Base-by-base conservation (phyloP, 2,329 filamentous ascomycete species). In the Phaeophleospora eucalypticola region DNA sequence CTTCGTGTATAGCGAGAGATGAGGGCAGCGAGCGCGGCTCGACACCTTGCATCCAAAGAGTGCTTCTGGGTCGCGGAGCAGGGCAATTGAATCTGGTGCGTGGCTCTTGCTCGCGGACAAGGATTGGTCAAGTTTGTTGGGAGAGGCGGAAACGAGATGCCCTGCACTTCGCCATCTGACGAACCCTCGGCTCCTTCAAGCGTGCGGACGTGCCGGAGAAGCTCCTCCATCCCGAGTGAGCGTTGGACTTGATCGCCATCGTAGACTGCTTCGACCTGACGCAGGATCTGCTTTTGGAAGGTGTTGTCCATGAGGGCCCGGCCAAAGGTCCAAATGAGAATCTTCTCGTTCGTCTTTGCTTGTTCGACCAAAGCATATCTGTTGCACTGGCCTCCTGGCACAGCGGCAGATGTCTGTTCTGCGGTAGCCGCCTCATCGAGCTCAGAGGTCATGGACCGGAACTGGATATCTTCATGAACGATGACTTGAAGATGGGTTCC, bases 11-110 rank as follows among this genome's bases (percentile, higher is more conserved):
- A 43, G 6, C 27, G 41, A 8, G 41, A 20, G 41, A 43, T 24
- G 16, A 43, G 41, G 20, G 41, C 41, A 4, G 41, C 27, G 10
- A 43, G 41, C 2, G 41, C 41, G 17, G 27, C 41, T 43, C 32
- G 41, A 43, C 41, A 43, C n/a, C 14, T 19, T 19, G 16, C 20
- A 7, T 9, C 32, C 14, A 14, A 8, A 16, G 39, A 17, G 6
- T 14, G 32, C 21, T 19, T 20, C 18, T 35, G 27, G 27, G 9
- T 7, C 18, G 41, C 29, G 9, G 29, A 29, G 35, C 14, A 14
- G n/a, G 8, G 3, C 16, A 14, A 21, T 20, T 2, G 15, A 8
- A 36, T 35, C 35, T 29, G 41, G 35, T 43, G 41, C 29, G 6
- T 29, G n/a, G 41, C 41, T 14, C 41, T 21, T 35, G 41, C 41